Evolutionary conservation across 306 rosid species (phyloP).

Genomic region (Acacia acuminata): DNA sequence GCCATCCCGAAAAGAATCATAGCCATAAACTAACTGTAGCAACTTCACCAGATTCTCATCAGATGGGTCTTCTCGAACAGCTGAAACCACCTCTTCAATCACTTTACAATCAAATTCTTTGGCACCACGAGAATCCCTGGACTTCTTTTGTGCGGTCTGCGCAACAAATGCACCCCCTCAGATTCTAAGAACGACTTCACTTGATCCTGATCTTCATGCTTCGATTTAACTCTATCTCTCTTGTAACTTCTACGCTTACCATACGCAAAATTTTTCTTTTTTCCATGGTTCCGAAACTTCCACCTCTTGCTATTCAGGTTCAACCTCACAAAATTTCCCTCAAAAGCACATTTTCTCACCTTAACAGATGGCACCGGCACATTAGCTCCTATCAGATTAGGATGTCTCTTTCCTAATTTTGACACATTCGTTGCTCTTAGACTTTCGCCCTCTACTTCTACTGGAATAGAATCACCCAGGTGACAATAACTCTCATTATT

Average conservation of each 20-base stretch:
- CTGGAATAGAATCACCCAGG: slow-evolving; percentile 21
- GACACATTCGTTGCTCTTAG: not conserved
- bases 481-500: not conserved
- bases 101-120: slow-evolving; percentile 35
- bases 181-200: slow-evolving; percentile 30
- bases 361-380: slow-evolving; percentile 50
- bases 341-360: slow-evolving; percentile 45
- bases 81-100: slow-evolving; percentile 50
- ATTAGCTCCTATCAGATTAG: slow-evolving; percentile 65
- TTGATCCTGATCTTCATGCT: slow-evolving; percentile 34
- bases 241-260: slow-evolving; percentile 38
- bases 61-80: slow-evolving; percentile 50
- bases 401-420: slow-evolving; percentile 38
- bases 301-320: slow-evolving; percentile 55
- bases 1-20: slow-evolving; percentile 78
- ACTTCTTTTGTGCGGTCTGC: slow-evolving; percentile 37
- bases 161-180: slow-evolving; percentile 48
- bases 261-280: slow-evolving; percentile 35
- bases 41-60: slow-evolving; percentile 70
- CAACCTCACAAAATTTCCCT: slow-evolving; percentile 83
- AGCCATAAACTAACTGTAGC: slow-evolving; percentile 63
- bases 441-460: slow-evolving; percentile 23
- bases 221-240: slow-evolving; percentile 44
- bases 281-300: slow-evolving; percentile 56
- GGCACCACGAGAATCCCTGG: slow-evolving; percentile 35